Evolutionary conservation across 2,329 filamentous ascomycete genomes (phyloP), one percentile per base, ranked within the genome.

Genomic region (Penicillium olsonii): DNA sequence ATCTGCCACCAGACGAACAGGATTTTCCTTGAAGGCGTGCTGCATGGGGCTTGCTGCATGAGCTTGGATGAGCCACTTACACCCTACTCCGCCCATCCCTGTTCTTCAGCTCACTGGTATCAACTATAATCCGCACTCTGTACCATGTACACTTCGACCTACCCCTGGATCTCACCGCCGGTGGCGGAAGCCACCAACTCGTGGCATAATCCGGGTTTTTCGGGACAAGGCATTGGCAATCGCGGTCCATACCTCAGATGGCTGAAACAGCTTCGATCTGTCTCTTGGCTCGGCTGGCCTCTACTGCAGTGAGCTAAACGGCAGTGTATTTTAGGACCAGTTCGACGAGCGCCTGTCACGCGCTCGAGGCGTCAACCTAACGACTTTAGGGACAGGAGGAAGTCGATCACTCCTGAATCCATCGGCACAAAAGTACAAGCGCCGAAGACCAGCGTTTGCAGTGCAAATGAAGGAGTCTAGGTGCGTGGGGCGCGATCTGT

Each of bases 151-250:
- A n/a, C n/a, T n/a, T n/a, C 8, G 22, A 24, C 5, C 8, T 37
- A 24, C 40, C 42, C 24, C 37, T 54, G 45, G 17, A 22, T 15
- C 19, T 26, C 17, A 26, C 24, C 27, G 34, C 29, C 9, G 37
- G 35, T 46, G 42, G 48, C 45, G 38, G 48, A 42, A 37, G 37
- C 37, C 37, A 41, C 37, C 4, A 33, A 37, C 52, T 52, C 52
- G 48, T 52, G 48, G 54, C 27, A 31, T 37, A 12, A 15, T 14
- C 20, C 20, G 39, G 44, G 15, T 52, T 40, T 10, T 19, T 52
- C 26, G 44, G 41, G 24, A 40, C 14, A 15, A 37, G n/a, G 22
- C 10, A 35, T 40, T 18, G 42, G 19, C 22, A 14, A n/a, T n/a
- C 9, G 18, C 10, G 4, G 6, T 18, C 9, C n/a, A n/a, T 18